Conservation (phyloP, 2,329 filamentous ascomycete genomes). For the Alternaria sp. region DNA sequence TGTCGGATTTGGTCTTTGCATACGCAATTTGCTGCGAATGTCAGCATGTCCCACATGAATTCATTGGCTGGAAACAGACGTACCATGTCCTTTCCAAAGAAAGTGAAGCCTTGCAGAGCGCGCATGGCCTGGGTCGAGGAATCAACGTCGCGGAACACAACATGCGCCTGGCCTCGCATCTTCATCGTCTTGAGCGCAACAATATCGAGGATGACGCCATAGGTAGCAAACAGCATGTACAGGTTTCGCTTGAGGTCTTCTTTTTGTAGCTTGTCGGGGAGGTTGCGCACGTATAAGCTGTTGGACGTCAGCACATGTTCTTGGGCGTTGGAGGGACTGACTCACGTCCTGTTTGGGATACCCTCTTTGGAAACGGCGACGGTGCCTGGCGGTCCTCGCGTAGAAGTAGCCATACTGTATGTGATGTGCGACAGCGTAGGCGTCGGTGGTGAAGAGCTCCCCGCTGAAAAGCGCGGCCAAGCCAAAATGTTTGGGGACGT, state of each 20-base stretch:
- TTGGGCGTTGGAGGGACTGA: neutral
- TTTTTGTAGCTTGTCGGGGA: constrained; percentile 91
- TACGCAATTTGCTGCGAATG: constrained; percentile 81
- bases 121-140: constrained; percentile 95
- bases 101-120: constrained; percentile 82
- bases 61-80: constrained; percentile 44
- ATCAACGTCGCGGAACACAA: constrained; percentile 88
- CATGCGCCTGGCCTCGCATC: constrained; percentile 95
- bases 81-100: constrained; percentile 87
- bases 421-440: constrained; percentile 14
- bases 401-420: constrained; percentile 36
- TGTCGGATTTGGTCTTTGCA: constrained; percentile 87
- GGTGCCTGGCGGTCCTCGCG: constrained; percentile 35
- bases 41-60: neutral
- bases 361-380: constrained; percentile 28
- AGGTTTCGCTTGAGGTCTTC: constrained; percentile 83
- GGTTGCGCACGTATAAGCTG: constrained; percentile 88
- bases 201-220: constrained; percentile 90
- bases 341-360: constrained; percentile 47
- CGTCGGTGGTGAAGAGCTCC: constrained; percentile 30
- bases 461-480: constrained; percentile 37
- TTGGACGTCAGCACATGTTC: constrained; percentile 21
- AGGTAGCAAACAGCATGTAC: constrained; percentile 93
- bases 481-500: constrained; percentile 29
- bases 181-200: constrained; percentile 87